Evolutionary conservation across 352 stramenopile genomes (phyloP).

Genomic region (Phytophthora vignae): DNA sequence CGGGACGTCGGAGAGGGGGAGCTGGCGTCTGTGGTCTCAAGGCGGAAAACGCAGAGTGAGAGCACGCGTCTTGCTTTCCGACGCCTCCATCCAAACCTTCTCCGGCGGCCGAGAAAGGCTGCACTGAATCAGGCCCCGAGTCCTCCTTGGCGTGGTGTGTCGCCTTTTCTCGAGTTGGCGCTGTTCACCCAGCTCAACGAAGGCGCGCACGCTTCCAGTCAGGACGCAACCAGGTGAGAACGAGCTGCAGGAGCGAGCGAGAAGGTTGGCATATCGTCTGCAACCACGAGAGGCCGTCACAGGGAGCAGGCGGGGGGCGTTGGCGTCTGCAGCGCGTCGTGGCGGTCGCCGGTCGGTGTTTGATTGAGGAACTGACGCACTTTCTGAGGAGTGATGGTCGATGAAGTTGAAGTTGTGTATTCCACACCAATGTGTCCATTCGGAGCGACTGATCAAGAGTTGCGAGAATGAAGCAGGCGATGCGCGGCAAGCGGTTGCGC

Average conservation of each 20-base stretch:
- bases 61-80: slow-evolving; percentile 8
- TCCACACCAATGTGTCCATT: slow-evolving; percentile 18
- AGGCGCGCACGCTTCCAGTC: slow-evolving; percentile 18
- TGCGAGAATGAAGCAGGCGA: slow-evolving; percentile 4
- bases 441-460: slow-evolving; percentile 8
- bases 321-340: slow-evolving; percentile 3
- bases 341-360: neutral
- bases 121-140: slow-evolving; percentile 7
- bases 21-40: slow-evolving; percentile 30
- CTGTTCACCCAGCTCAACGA: slow-evolving; percentile 20
- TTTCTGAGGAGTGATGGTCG: slow-evolving; percentile 46
- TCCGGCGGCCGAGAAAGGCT: slow-evolving; percentile 37
- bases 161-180: slow-evolving; percentile 39
- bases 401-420: slow-evolving; percentile 38
- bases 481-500: neutral
- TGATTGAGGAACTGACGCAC: slow-evolving; percentile 6
- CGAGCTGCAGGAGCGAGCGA: slow-evolving; percentile 1
- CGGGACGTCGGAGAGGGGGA: neutral
- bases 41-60: slow-evolving; percentile 41
- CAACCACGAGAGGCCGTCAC: slow-evolving; percentile 20
- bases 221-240: slow-evolving; percentile 36
- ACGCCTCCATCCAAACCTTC: slow-evolving; percentile 32
- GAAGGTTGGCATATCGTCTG: slow-evolving; percentile 23
- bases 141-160: slow-evolving; percentile 5
- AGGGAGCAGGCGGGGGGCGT: neutral